These are phyloP conservation scores for Diaporthe vexans DNA, from an alignment of 2,329 filamentous ascomycete genomes.

Conservation along the genomic window DNA sequence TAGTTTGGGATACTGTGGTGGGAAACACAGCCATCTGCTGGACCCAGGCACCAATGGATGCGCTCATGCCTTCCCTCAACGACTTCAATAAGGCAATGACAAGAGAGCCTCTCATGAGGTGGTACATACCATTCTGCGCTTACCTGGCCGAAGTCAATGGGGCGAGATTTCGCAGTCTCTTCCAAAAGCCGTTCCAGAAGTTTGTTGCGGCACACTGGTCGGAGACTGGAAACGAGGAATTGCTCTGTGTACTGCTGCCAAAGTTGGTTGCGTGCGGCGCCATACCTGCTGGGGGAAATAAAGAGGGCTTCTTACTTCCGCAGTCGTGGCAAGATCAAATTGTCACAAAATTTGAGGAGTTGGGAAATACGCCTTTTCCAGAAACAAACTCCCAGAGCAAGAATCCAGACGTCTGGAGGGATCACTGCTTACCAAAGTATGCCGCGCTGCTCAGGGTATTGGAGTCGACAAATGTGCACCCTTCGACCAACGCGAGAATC, in stretches of 20 bases:
- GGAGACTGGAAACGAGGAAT: constrained; percentile 73
- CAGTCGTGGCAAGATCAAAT: constrained; percentile 82
- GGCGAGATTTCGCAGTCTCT: constrained; percentile 82
- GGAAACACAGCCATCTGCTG: constrained; percentile 76
- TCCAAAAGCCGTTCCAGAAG: constrained; percentile 86
- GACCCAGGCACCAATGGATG: constrained; percentile 83
- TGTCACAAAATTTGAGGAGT: constrained; percentile 75
- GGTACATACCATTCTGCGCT: constrained; percentile 89
- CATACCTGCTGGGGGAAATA: constrained; percentile 66
- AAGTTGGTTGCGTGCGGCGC: constrained; percentile 70
- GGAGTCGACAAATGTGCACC: constrained; percentile 72
- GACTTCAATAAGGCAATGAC: constrained; percentile 76
- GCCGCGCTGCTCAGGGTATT: constrained; percentile 76
- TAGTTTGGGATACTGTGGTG: constrained; percentile 72
- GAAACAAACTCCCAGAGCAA: constrained; percentile 74
- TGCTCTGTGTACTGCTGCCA: constrained; percentile 77
- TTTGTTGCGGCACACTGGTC: constrained; percentile 84
- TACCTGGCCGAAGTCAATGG: constrained; percentile 81
- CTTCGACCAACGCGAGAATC: constrained; percentile 76
- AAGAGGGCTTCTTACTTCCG: constrained; percentile 69
- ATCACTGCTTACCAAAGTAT: constrained; percentile 76
- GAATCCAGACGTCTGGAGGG: constrained; percentile 72
- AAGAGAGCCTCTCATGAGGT: constrained; percentile 74
- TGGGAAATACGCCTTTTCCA: constrained; percentile 75
- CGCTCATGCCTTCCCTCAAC: constrained; percentile 78